phyloP scores from a whole-genome alignment of 495 filamentous ascomycete genomes.

The Tetracladium setigerum region DNA sequence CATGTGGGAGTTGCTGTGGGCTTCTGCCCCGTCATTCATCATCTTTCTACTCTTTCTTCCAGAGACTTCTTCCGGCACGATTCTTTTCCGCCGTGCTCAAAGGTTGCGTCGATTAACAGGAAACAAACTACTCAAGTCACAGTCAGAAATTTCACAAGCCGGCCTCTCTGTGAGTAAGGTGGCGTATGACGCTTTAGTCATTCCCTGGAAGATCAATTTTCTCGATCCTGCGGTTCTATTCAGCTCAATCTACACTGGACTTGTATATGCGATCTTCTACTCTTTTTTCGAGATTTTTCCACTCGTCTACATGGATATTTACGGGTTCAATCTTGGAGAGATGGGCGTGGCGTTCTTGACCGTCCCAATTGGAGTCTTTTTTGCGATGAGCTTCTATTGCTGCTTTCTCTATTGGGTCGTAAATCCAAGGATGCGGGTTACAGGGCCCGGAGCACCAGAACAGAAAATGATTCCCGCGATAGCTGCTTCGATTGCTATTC shows the following conservation, averaged over 20 bases:
- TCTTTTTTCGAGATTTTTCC: conserved; percentile 64
- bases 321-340: conserved; percentile 51
- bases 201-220: conserved; percentile 50
- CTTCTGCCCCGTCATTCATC: conserved; percentile 33
- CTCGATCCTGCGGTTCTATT: conserved; percentile 54
- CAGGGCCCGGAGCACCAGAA: conserved; percentile 38
- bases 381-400: conserved; percentile 39
- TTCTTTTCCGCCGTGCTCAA: conserved; percentile 29
- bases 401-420: conserved; percentile 41
- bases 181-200: conserved; percentile 46
- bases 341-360: conserved; percentile 54
- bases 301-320: conserved; percentile 52
- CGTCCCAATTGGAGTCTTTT: conserved; percentile 42
- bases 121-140: conserved; percentile 33
- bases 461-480: conserved; percentile 44
- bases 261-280: conserved; percentile 60
- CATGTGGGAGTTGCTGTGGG: conserved; percentile 43
- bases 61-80: conserved; percentile 35
- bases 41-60: conserved; percentile 36
- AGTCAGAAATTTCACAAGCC: conserved; percentile 42
- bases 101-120: conserved; percentile 34
- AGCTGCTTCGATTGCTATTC: conserved; percentile 38
- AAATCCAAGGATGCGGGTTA: conserved; percentile 33
- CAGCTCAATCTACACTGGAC: conserved; percentile 48
- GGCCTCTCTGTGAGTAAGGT: conserved; percentile 34